Evolutionary conservation across 2,329 filamentous ascomycete genomes (phyloP).

Genomic region (Alternaria infectoria): DNA sequence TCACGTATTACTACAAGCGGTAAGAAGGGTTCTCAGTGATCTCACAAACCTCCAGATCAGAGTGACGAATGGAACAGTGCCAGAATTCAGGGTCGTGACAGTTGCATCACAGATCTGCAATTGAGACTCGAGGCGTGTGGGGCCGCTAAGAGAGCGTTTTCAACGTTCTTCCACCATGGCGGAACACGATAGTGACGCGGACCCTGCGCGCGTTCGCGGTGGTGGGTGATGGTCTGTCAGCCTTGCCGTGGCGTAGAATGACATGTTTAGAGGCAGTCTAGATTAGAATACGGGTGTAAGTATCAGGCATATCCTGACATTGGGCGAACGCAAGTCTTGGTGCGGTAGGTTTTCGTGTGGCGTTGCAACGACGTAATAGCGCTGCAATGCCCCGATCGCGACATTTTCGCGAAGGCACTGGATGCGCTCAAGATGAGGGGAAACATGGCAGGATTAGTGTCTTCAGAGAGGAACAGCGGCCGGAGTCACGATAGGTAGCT

Average conservation of each 20-base stretch:
- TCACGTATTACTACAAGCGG: not conserved
- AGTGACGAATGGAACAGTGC: constrained; percentile 8
- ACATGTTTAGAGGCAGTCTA: not conserved
- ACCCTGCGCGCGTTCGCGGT: not conserved
- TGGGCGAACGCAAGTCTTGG: not conserved
- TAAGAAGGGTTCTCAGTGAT: not conserved
- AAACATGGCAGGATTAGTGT: not conserved
- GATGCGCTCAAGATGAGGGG: constrained; percentile 1
- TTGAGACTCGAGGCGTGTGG: not conserved
- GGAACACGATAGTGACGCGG: not conserved
- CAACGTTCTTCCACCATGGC: constrained; percentile 1
- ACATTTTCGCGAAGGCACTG: not conserved
- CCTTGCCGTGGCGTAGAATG: not conserved
- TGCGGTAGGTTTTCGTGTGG: not conserved
- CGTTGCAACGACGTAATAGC: constrained; percentile 10
- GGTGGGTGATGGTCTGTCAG: not conserved
- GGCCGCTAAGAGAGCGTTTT: constrained; percentile 7
- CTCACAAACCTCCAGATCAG: not conserved
- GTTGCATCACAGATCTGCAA: not conserved
- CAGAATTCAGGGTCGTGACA: constrained; percentile 1
- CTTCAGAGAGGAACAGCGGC: not conserved
- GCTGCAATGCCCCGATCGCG: not conserved
- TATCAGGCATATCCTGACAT: not conserved
- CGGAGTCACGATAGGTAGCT: not conserved
- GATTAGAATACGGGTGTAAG: not conserved